phyloP scores from a whole-genome alignment of 495 filamentous ascomycete species.

The Saxophila tyrrhenica region DNA sequence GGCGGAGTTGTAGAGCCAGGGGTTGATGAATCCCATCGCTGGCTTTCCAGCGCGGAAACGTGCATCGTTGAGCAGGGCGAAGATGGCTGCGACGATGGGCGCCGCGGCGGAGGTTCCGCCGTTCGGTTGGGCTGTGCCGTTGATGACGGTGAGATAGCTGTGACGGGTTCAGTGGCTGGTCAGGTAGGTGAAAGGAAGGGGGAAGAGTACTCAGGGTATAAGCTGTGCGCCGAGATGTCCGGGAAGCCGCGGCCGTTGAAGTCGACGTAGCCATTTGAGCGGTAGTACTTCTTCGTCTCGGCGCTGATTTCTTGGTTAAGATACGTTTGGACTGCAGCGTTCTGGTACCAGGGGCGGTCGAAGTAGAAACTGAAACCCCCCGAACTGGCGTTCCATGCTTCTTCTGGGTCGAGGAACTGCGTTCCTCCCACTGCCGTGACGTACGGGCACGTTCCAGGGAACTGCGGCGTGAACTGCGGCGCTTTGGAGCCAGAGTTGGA shows the following conservation, averaged over 20 bases:
- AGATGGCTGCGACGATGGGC: conserved; percentile 50
- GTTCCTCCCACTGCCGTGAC: conserved; percentile 66
- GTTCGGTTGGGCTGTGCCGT: conserved; percentile 38
- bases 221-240: conserved; percentile 56
- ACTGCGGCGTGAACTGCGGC: conserved; percentile 55
- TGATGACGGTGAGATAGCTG: conserved; percentile 36
- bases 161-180: conserved; percentile 3
- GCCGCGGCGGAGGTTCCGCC: conserved; percentile 57
- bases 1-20: conserved; percentile 25
- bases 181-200: background rate
- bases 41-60: conserved; percentile 43
- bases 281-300: conserved; percentile 36
- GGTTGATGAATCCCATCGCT: conserved; percentile 59
- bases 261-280: conserved; percentile 31
- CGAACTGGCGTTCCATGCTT: conserved; percentile 43
- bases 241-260: conserved; percentile 56
- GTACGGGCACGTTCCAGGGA: conserved; percentile 64
- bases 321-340: conserved; percentile 45
- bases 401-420: conserved; percentile 45
- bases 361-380: conserved; percentile 63
- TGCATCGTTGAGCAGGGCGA: conserved; percentile 59
- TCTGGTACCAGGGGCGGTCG: conserved; percentile 50
- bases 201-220: conserved; percentile 14
- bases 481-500: conserved; percentile 57
- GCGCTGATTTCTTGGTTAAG: conserved; percentile 38